Conservation (phyloP, 768 basidiomycete species). For the Termitomyces sp. region DNA sequence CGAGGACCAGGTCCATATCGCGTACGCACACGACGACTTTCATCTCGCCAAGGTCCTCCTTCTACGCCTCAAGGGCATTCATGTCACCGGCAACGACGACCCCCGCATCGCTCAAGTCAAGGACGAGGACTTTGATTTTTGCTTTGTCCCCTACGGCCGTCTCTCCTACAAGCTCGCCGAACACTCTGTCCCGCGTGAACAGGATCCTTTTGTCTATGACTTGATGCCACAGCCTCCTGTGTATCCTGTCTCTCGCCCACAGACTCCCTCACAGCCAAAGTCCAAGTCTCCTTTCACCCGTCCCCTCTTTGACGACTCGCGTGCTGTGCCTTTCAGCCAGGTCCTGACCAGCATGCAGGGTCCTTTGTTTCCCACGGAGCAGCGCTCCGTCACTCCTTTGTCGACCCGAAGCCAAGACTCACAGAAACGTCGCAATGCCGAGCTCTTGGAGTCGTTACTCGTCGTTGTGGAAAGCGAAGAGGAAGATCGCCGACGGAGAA, state of each 20-base stretch:
- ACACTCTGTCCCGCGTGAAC: slow-evolving; percentile 9
- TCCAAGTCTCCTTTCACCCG: slow-evolving; percentile 16
- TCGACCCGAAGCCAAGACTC: slow-evolving; percentile 18
- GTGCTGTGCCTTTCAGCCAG: slow-evolving; percentile 48
- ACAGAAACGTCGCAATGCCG: slow-evolving; percentile 18
- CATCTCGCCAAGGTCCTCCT: slow-evolving; percentile 61
- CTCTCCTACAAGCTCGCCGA: slow-evolving; percentile 21
- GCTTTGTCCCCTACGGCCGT: slow-evolving; percentile 38
- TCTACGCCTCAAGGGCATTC: slow-evolving; percentile 57
- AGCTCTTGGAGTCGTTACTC: slow-evolving; percentile 41
- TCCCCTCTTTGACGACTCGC: slow-evolving; percentile 28
- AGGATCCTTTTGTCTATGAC: slow-evolving; percentile 21
- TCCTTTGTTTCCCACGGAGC: slow-evolving; percentile 44
- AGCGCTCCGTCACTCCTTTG: slow-evolving; percentile 20
- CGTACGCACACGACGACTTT: slow-evolving; percentile 64
- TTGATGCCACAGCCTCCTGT: slow-evolving; percentile 18
- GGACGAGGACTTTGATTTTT: slow-evolving; percentile 46
- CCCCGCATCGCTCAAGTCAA: slow-evolving; percentile 59
- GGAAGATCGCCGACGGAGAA: slow-evolving; percentile 26
- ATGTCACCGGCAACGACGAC: slow-evolving; percentile 54
- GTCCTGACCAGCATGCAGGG: slow-evolving; percentile 57
- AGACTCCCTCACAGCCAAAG: slow-evolving; percentile 6
- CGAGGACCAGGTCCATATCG: slow-evolving; percentile 61
- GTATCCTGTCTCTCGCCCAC: slow-evolving; percentile 1
- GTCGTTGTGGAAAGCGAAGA: slow-evolving; percentile 37